These are phyloP conservation scores for Hyphopichia pseudoburtonii DNA, from an alignment of 1,139 yeast species.

Conservation along the genomic window DNA sequence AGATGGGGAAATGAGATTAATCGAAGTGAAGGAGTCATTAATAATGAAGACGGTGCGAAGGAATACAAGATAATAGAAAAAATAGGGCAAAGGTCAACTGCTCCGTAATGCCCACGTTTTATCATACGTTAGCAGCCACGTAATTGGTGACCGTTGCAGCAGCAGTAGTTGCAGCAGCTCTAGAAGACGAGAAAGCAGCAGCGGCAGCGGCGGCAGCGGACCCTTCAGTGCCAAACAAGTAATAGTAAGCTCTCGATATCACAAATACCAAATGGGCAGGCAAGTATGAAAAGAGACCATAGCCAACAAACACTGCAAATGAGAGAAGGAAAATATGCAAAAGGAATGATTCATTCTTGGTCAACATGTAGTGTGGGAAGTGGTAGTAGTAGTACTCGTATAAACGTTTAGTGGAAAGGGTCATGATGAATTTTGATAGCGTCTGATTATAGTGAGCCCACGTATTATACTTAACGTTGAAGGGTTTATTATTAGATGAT, in stretches of 20 bases:
- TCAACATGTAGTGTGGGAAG: slow-evolving; percentile 42
- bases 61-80: too few species aligned
- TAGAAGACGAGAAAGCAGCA: too few species aligned
- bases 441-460: too few species aligned
- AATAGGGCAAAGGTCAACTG: too few species aligned
- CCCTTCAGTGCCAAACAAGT: slow-evolving; percentile 27
- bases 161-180: too few species aligned
- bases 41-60: too few species aligned
- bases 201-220: not conserved
- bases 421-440: slow-evolving; percentile 4
- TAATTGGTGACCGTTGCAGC: too few species aligned
- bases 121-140: too few species aligned
- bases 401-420: slow-evolving; percentile 14
- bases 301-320: slow-evolving; percentile 32
- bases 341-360: slow-evolving; percentile 31
- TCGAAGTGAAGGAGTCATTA: not conserved
- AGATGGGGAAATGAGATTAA: not conserved
- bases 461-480: too few species aligned
- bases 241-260: slow-evolving; percentile 35
- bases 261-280: slow-evolving; percentile 32
- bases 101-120: too few species aligned
- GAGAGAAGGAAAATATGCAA: slow-evolving; percentile 31
- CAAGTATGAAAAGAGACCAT: slow-evolving; percentile 38
- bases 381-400: slow-evolving; percentile 36
- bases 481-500: too few species aligned